Percentiles rank a stretch among this genome's conserved stretches.
Evolutionary conservation across 2,329 filamentous ascomycete genomes (phyloP).

Genomic region (Nectriaceae sp.): DNA sequence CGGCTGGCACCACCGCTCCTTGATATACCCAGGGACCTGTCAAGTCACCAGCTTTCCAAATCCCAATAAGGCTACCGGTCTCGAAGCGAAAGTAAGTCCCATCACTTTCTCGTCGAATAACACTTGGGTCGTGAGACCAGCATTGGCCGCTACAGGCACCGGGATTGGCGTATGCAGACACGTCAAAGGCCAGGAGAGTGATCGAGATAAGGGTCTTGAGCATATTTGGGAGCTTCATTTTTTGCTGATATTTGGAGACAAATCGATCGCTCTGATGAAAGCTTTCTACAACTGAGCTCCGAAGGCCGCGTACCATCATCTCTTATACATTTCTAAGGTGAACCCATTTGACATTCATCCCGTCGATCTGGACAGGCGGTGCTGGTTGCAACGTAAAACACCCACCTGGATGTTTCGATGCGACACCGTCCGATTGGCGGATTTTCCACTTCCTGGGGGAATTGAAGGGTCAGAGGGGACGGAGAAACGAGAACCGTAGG

Average conservation of each 20-base stretch:
- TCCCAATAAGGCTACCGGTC: constrained; percentile 42
- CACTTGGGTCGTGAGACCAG: constrained; percentile 41
- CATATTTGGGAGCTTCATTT: constrained; percentile 14
- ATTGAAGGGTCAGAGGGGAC: constrained; percentile 3
- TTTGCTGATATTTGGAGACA: no score
- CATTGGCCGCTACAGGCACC: constrained; percentile 40
- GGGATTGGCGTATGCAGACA: constrained; percentile 42
- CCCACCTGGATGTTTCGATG: not conserved
- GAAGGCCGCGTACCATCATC: not conserved
- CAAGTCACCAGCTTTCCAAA: constrained; percentile 39
- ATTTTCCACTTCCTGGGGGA: constrained; percentile 6
- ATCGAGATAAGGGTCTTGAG: constrained; percentile 7
- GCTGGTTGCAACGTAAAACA: not conserved
- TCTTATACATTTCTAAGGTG: not conserved
- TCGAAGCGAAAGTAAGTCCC: constrained; percentile 46
- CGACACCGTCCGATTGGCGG: constrained; percentile 10
- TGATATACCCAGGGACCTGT: constrained; percentile 45
- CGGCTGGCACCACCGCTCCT: constrained; percentile 40
- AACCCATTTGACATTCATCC: not conserved
- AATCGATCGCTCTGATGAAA: no score
- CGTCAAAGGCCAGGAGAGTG: constrained; percentile 10
- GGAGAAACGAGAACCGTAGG: not conserved
- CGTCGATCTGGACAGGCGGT: not conserved
- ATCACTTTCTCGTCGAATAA: constrained; percentile 39
- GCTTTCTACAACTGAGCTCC: not conserved